phyloP scores from a whole-genome alignment of 768 basidiomycete species.

The Chalciporus piperatus region DNA sequence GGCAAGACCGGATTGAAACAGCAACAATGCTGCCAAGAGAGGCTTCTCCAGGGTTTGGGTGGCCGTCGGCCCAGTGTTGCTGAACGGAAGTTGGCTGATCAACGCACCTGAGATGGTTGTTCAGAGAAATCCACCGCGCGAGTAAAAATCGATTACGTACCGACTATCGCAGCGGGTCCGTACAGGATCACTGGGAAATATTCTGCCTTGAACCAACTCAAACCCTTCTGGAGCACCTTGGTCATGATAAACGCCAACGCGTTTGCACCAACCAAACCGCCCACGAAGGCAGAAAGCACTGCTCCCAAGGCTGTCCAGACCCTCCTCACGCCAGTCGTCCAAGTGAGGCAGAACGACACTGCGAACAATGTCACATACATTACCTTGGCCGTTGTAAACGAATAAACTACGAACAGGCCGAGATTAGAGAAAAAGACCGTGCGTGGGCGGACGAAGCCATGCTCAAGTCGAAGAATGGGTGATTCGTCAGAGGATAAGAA shows the following conservation, averaged over 20 bases:
- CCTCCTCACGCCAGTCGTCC: slow-evolving; percentile 27
- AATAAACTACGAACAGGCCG: slow-evolving; percentile 69
- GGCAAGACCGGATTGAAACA: slow-evolving; percentile 58
- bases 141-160: slow-evolving; percentile 38
- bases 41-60: slow-evolving; percentile 53
- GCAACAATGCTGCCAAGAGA: slow-evolving; percentile 55
- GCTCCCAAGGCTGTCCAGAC: slow-evolving; percentile 44
- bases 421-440: slow-evolving; percentile 79
- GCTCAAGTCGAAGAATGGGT: slow-evolving; percentile 62
- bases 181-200: slow-evolving; percentile 66
- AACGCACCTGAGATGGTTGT: slow-evolving; percentile 49
- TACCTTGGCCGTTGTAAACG: slow-evolving; percentile 65
- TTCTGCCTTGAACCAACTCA: slow-evolving; percentile 87
- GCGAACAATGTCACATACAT: slow-evolving; percentile 55
- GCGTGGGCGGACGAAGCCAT: slow-evolving; percentile 47
- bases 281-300: slow-evolving; percentile 48
- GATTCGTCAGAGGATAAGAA: slow-evolving; percentile 70
- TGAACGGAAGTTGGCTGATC: slow-evolving; percentile 56
- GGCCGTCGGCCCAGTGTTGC: slow-evolving; percentile 15
- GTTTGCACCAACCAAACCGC: slow-evolving; percentile 65
- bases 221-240: slow-evolving; percentile 55
- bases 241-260: slow-evolving; percentile 68
- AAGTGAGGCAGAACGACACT: slow-evolving; percentile 45
- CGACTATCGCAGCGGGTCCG: slow-evolving; percentile 69
- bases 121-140: background rate